Base-by-base conservation (phyloP, 257 asterid genomes). In the Solanum paucissectum region DNA sequence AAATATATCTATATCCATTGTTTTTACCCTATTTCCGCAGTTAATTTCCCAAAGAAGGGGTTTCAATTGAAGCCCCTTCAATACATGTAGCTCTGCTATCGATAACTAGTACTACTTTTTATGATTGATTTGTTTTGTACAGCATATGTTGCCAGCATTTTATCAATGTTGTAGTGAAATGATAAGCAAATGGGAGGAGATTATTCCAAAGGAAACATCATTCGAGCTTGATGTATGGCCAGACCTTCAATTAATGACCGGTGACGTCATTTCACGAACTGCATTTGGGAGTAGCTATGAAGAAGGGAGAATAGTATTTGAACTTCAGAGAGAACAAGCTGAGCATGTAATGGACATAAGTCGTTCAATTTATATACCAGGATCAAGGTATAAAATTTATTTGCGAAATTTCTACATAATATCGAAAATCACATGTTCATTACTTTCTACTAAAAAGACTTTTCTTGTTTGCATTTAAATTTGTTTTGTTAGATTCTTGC, bases 231-330 rank as follows among this genome's bases (percentile, higher is more conserved):
- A 93, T 38, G 91, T 92, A 38, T 93, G 94, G 94, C 94, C 93
- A 55, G 16, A 81, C 46, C 74, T 93, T 29, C 90, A 91, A 84
- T 62, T 52, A 4, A 62, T 93, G 58, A 52, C 92, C 0, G 29
- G 89, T 33, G 94, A 91, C 82, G 91, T 89, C 9, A 90, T 93
- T 64, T 92, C 95, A 9, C 92, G 95, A 2, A 89, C 95, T 4
- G 91, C 94, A 37, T 93, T 93, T 89, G 95, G 94, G 11, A 90
- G 95, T 60, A 92, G 87, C 75, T 93, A 90, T 86, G 87, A 90
- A 88, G 94, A 93, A 87, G 95, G 94, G 23, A 89, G 89, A 90
- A 89, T 21, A 64, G 90, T 92, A 72, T 92, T 93, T 46, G 93
- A 87, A 32, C 93, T 88, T 33, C 93, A 92, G 73, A 76, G 52